Base-by-base conservation (phyloP, 495 filamentous ascomycete species). In the Darksidea phi region DNA sequence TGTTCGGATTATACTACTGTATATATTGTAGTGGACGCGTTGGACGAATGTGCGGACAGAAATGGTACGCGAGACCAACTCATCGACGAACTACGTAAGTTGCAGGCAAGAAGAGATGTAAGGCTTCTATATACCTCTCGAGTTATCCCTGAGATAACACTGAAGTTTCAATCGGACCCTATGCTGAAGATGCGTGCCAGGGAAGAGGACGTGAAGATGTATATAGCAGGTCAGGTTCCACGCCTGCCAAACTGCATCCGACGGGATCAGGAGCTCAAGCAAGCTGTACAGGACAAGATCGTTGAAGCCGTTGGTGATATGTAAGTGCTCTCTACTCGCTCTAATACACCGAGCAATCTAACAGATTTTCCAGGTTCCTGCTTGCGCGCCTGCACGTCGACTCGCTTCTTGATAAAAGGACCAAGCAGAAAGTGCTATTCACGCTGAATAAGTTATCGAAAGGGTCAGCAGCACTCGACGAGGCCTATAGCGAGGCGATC, bases 371-470 rank as follows among this genome's bases (percentile, higher is more conserved):
- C 21, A 79, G 81, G 78, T 84, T 86, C 59, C 74, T 85, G 0
- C 73, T 86, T 21, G 80, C 81, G n/a, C 70, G 67, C 15, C 71
- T 86, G 0, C 71, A 81, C 61, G 57, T 82, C 12, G 73, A 78
- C 17, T 76, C 76, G 3, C 67, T 86, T 13, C 48, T 66, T 0
- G 71, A 66, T 0, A 78, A 78, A 50, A 56, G 17, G 2, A 73
- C 69, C 5, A 59, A 55, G 1, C 65, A 62, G 38, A 72, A 70
- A 17, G 59, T 78, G n/a, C 70, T 36, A 54, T 59, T 25, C 38
- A 66, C 78, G 1, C 50, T 84, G 6, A 43, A 70, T 50, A 67
- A 61, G 1, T 64, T 80, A 0, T 60, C 73, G 17, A 66, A 49
- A 26, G 61, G 63, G 11, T 60, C 59, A 21, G 48, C 52, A 28